phyloP scores from a whole-genome alignment of 768 basidiomycete species.

The Termitomyces sp. region DNA sequence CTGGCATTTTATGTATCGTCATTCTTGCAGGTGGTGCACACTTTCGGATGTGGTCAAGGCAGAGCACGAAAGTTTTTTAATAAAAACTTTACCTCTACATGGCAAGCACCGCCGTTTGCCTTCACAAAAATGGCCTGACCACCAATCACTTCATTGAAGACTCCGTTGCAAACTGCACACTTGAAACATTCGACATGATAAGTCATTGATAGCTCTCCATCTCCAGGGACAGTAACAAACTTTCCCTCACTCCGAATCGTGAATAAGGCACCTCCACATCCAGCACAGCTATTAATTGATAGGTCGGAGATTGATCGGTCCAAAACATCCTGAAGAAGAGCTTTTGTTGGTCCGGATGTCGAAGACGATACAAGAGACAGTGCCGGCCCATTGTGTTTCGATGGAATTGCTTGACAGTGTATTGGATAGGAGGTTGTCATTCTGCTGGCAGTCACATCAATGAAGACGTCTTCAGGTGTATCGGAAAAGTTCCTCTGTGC shows the following conservation, averaged over 20 bases:
- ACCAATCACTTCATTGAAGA: conserved; percentile 54
- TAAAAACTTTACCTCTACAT: conserved; percentile 42
- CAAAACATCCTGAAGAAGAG: conserved; percentile 6
- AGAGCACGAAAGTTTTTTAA: not conserved
- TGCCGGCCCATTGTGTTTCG: not conserved
- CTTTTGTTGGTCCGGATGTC: conserved; percentile 1
- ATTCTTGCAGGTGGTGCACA: conserved; percentile 41
- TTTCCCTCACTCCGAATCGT: conserved; percentile 50
- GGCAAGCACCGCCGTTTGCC: conserved; percentile 59
- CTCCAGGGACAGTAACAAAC: conserved; percentile 67
- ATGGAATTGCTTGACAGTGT: conserved; percentile 2
- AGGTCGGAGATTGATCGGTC: conserved; percentile 10
- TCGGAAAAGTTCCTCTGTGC: conserved; percentile 21
- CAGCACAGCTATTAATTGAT: conserved; percentile 47
- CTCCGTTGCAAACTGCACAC: conserved; percentile 58
- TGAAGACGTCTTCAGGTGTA: conserved; percentile 18
- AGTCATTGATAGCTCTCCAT: conserved; percentile 42
- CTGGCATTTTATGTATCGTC: conserved; percentile 28
- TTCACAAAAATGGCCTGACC: conserved; percentile 72
- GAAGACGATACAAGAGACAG: not conserved
- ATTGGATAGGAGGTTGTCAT: conserved; percentile 23
- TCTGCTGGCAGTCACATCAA: conserved; percentile 25
- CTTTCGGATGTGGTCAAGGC: conserved; percentile 17
- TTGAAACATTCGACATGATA: conserved; percentile 78
- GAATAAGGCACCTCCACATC: conserved; percentile 56